These are phyloP conservation scores for Jatropha curcas DNA, from an alignment of 345 rosid genomes.

Conservation along the genomic window DNA sequence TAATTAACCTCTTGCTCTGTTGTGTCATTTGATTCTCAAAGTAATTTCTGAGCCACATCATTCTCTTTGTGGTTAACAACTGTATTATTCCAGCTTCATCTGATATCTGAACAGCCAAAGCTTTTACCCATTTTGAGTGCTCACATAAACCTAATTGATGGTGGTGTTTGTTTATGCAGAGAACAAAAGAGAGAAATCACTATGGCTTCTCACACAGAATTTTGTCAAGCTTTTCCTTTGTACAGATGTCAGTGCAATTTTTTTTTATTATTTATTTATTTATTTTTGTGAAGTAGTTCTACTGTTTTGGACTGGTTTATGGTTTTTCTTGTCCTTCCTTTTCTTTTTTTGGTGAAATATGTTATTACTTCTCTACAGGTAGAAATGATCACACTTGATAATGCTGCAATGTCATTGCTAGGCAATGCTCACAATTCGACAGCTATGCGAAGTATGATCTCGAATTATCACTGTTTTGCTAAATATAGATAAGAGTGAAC, in stretches of 20 bases:
- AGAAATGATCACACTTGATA: conserved; percentile 66
- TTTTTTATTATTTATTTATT: too few relatives aligned
- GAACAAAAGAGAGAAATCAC: conserved; percentile 63
- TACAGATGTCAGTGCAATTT: conserved; percentile 54
- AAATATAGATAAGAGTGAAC: neutral
- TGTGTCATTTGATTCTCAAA: conserved; percentile 5
- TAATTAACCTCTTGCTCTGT: conserved; percentile 26
- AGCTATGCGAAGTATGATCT: conserved; percentile 60
- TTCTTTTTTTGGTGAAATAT: conserved; percentile 5
- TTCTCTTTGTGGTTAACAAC: neutral
- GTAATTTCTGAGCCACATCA: neutral
- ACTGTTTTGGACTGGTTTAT: neutral
- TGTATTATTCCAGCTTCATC: neutral
- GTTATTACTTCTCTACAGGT: conserved; percentile 36
- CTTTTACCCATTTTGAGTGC: neutral
- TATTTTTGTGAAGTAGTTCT: neutral
- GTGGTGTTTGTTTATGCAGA: conserved; percentile 34
- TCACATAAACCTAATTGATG: conserved; percentile 5
- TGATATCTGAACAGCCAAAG: neutral
- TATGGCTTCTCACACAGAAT: conserved; percentile 70
- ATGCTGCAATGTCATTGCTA: conserved; percentile 60
- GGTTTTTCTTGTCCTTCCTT: too few relatives aligned
- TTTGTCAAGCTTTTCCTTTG: conserved; percentile 83
- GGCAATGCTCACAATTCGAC: conserved; percentile 51
- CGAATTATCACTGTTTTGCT: conserved; percentile 9